These are phyloP conservation scores for Claviceps sp. DNA, from an alignment of 2,329 filamentous ascomycete genomes.

Conservation along the genomic window DNA sequence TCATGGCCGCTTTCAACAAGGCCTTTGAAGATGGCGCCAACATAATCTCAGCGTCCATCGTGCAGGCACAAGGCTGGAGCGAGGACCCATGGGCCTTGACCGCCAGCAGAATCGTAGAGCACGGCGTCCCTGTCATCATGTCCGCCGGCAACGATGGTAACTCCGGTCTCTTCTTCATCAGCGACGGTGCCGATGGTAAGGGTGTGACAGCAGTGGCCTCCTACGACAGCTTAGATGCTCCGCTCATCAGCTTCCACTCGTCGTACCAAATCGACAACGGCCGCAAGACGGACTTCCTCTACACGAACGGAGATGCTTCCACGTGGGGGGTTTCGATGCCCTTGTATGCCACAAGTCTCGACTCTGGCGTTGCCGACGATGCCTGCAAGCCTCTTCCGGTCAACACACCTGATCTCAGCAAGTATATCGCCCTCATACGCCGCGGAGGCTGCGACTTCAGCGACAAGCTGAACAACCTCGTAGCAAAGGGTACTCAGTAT, in stretches of 20 bases:
- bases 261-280: constrained; percentile 19
- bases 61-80: constrained; percentile 12
- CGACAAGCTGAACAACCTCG: neutral
- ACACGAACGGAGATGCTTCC: neutral
- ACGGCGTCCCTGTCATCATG: constrained; percentile 26
- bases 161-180: constrained; percentile 26
- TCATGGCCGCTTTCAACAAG: constrained; percentile 25
- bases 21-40: constrained; percentile 27
- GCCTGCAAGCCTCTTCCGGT: constrained; percentile 24
- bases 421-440: constrained; percentile 39
- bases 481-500: constrained; percentile 39
- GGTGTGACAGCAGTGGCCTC: constrained; percentile 31
- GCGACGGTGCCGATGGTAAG: constrained; percentile 25
- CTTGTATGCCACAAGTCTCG: constrained; percentile 21
- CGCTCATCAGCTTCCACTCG: constrained; percentile 23
- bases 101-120: constrained; percentile 27
- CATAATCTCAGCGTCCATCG: constrained; percentile 14
- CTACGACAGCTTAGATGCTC: constrained; percentile 25
- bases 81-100: constrained; percentile 21
- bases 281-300: neutral
- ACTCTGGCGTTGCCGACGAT: constrained; percentile 18
- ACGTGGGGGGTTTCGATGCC: constrained; percentile 7
- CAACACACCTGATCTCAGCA: constrained; percentile 36
- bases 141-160: constrained; percentile 32
- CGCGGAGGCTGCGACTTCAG: constrained; percentile 13